Evolutionary conservation across 202 grass and related monocot species (phyloP), one percentile per base, ranked within the genome.

Genomic region (Setaria italica): DNA sequence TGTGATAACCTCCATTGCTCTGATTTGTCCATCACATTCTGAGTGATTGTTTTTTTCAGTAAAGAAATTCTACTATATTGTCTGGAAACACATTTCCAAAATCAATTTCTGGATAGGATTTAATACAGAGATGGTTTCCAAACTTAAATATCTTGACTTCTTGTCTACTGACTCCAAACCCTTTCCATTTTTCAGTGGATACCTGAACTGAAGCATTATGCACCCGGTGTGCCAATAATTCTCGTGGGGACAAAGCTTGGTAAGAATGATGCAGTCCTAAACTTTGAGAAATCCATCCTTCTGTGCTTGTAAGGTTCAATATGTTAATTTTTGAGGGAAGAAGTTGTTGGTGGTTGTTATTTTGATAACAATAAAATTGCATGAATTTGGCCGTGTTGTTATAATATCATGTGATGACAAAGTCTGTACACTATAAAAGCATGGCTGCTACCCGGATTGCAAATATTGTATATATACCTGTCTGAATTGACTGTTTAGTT

Each of bases 191-290:
- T 94, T 91, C 89, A 97, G 95, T 97, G 95, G 95, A 97, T 97
- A 82, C 91, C 95, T 89, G 95, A 97, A 70, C 82, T 95, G 88
- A 91, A 83, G 90, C 95, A 95, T 86, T 97, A 95, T 89, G 92
- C 95, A 74, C 95, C 95, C 68, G 95, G 95, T 29, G 92, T 97
- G 71, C 95, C 95, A 63, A 91, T 95, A 45, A 95, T 95, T 83
- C 92, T 97, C 4, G 95, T 97, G 42, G 95, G 95, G 67, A 97
- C 95, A 88, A 97, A 97, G 80, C 92, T 97, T 77, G 95, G 92
- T 97, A 93, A 90, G 90, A 62, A 77, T 17, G 6, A 7, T 17
- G 14, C 37, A 47, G 42, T 9, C 2, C 42, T 21, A 35, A 49
- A 29, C 30, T 85, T 83, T 81, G 16, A 3, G 10, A 77, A 82